A percentile compares a stretch with the other conserved stretches of the same genome.
These are phyloP conservation scores for Populus ilicifolia DNA, from an alignment of 345 rosid species.

Conservation along the genomic window DNA sequence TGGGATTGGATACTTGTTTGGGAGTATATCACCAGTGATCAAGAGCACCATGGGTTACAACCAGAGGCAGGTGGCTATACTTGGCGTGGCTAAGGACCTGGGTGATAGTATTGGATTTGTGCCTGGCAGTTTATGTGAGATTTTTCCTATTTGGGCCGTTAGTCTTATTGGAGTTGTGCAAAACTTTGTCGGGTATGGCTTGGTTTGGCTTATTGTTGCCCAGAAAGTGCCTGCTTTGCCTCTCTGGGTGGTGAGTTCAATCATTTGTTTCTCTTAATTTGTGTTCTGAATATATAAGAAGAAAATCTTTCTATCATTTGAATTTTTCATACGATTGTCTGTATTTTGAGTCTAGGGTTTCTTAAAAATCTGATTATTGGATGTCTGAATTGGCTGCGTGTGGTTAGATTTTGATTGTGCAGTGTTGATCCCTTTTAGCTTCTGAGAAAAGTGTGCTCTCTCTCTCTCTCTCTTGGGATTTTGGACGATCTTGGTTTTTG, in stretches of 20 bases:
- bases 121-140: conserved; percentile 59
- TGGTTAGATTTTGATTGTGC: not conserved
- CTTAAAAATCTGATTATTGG: not conserved
- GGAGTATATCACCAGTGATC: conserved; percentile 78
- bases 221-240: conserved; percentile 56
- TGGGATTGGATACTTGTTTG: conserved; percentile 77
- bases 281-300: not conserved
- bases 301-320: not conserved
- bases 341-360: not conserved
- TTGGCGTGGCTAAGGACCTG: conserved; percentile 81
- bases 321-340: not conserved
- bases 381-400: not conserved
- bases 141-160: conserved; percentile 57
- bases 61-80: conserved; percentile 67
- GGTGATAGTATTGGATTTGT: conserved; percentile 66
- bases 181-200: conserved; percentile 63
- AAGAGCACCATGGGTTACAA: conserved; percentile 61
- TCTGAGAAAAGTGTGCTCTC: not conserved
- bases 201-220: conserved; percentile 61
- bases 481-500: not conserved
- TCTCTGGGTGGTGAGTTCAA: conserved; percentile 74
- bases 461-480: not conserved
- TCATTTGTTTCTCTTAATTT: not conserved
- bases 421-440: not conserved
- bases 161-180: conserved; percentile 56